Percentiles rank a stretch among this genome's conserved stretches.
phyloP scores from a whole-genome alignment of 345 rosid species.

The Gossypium australe region DNA sequence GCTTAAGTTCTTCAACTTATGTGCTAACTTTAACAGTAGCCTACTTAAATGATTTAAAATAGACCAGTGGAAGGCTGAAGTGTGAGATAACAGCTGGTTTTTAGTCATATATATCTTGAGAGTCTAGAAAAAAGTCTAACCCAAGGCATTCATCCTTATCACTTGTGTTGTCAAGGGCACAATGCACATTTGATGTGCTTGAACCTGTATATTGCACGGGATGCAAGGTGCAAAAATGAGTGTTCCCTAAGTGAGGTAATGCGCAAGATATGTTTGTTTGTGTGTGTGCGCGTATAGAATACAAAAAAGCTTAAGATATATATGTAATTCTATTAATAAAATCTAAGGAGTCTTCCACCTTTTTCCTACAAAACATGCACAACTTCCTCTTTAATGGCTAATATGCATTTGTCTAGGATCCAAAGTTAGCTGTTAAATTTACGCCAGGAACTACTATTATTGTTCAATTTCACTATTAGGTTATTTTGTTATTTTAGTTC shows the following conservation, averaged over 20 bases:
- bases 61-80: background rate
- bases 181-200: background rate
- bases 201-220: background rate
- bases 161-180: background rate
- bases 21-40: background rate
- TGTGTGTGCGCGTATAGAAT: background rate
- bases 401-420: background rate
- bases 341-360: background rate
- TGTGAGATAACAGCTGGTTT: no score
- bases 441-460: background rate
- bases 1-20: background rate
- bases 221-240: background rate
- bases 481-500: background rate
- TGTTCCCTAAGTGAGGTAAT: background rate
- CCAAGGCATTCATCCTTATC: background rate
- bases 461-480: background rate
- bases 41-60: background rate
- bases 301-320: background rate
- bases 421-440: background rate
- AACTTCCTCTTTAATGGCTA: background rate
- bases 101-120: conserved; percentile 1
- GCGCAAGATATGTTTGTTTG: background rate
- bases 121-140: background rate
- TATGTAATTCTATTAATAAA: background rate
- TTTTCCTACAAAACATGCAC: background rate